Base-by-base conservation (phyloP, 129 eudicot genomes). In the Centaurea solstitialis region DNA sequence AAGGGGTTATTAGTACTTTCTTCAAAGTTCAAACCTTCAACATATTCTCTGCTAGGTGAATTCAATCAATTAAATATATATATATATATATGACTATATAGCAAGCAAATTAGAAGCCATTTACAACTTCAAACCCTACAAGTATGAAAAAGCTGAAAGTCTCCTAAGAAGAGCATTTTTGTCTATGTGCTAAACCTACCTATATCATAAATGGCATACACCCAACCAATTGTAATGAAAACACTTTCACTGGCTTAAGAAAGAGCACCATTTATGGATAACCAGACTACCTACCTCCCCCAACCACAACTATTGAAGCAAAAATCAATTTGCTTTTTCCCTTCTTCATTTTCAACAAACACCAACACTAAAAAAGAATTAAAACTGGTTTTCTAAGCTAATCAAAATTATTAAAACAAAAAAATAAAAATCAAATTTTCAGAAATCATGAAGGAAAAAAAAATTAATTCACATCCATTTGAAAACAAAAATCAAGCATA, bases 241-340 rank as follows among this genome's bases (percentile, higher is more conserved):
- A 59, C 64, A 64, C 45, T 74, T 61, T 9, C 26, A 8, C 26
- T 22, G 20, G 66, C 66, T 39, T 24, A 78, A 38, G 33, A 4
- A 64, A 64, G 35, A 62, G 13, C 47, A 67, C 18, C 70, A 69
- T 50, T 38, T 82, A 18, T 75, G 45, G 76, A n/a, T n/a, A n/a
- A n/a, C n/a, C n/a, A n/a, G n/a, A 80, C 70, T 71, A 79, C 82
- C 82, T 79, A 79, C 69, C 53, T 53, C 57, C 65, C 81, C 72
- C 68, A 33, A 62, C 81, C n/a, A n/a, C n/a, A 26, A 26, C 30
- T 26, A 43, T 39, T 39, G 33, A 61, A 6, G 17, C 28, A 38
- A 65, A 80, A 43, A 22, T 9, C 17, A 73, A 20, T 70, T 26
- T 26, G 47, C 37, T 72, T 30, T 20, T 72, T 21, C 5, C 28